phyloP scores from a whole-genome alignment of 257 asterid genomes.

The Forsythia viridissima region DNA sequence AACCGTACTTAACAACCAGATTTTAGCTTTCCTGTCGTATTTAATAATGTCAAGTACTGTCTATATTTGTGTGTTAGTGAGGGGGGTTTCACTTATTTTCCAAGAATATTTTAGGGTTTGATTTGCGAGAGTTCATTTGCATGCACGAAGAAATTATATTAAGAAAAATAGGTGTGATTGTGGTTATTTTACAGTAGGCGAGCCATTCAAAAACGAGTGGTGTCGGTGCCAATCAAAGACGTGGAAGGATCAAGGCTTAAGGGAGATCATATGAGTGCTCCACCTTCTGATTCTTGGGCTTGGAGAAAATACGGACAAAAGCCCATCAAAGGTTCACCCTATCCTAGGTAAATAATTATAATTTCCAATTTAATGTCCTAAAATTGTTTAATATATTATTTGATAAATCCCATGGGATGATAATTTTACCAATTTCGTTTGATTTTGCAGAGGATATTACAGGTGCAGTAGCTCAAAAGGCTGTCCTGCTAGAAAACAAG shows the following conservation, averaged over 20 bases:
- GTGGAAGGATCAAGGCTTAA: slow-evolving; percentile 66
- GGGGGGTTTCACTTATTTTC: not conserved
- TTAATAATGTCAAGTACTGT: not conserved
- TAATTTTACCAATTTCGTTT: not conserved
- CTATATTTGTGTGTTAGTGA: not conserved
- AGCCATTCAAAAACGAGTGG: slow-evolving; percentile 68
- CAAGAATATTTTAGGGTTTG: slow-evolving; percentile 4
- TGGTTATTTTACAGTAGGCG: slow-evolving; percentile 50
- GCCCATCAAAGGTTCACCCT: slow-evolving; percentile 95
- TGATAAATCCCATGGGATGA: not conserved
- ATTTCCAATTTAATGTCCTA: not conserved
- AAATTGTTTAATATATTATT: not conserved
- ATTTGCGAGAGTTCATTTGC: slow-evolving; percentile 21
- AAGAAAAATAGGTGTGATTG: not conserved
- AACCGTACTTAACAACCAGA: no score
- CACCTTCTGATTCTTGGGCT: slow-evolving; percentile 97
- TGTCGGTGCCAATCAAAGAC: slow-evolving; percentile 76
- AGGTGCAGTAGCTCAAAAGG: slow-evolving; percentile 97
- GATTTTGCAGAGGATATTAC: slow-evolving; percentile 71
- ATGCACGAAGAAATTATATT: slow-evolving; percentile 35
- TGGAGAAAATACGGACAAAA: slow-evolving; percentile 98
- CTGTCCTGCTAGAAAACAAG: slow-evolving; percentile 95
- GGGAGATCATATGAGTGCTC: slow-evolving; percentile 77
- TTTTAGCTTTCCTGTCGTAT: no score
- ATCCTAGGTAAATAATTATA: slow-evolving; percentile 63